Evolutionary conservation across 495 filamentous ascomycete species (phyloP).

Genomic region (Hypomontagnella monticulosa): DNA sequence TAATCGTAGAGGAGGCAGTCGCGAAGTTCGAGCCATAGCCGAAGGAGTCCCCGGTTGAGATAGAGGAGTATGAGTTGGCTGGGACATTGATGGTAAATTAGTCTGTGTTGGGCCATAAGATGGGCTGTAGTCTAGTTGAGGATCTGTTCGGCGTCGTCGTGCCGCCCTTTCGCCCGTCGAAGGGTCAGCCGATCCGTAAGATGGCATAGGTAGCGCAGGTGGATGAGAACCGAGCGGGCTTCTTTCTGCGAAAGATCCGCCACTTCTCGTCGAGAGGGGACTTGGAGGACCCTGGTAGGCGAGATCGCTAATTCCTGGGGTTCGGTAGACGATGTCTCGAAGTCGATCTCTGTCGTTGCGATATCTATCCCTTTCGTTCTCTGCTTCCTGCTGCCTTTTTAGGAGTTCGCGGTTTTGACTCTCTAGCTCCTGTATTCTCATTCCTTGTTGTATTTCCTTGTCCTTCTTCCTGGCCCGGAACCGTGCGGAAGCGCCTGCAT

Average conservation of each 20-base stretch:
- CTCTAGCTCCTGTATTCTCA: slow-evolving; percentile 69
- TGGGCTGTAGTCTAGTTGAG: slow-evolving; percentile 51
- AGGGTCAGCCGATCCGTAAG: slow-evolving; percentile 39
- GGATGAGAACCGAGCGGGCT: slow-evolving; percentile 42
- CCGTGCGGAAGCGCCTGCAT: slow-evolving; percentile 89
- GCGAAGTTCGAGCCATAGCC: slow-evolving; percentile 47
- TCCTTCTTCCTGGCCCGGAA: slow-evolving; percentile 91
- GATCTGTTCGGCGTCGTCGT: slow-evolving; percentile 56
- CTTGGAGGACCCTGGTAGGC: slow-evolving; percentile 60
- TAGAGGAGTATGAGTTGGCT: slow-evolving; percentile 45
- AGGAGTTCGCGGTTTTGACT: slow-evolving; percentile 61
- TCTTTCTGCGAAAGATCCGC: slow-evolving; percentile 47
- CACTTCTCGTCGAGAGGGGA: slow-evolving; percentile 49
- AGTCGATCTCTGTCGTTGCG: slow-evolving; percentile 70
- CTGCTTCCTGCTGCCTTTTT: slow-evolving; percentile 58
- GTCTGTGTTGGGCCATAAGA: slow-evolving; percentile 49
- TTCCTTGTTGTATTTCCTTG: slow-evolving; percentile 79
- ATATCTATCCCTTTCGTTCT: slow-evolving; percentile 58
- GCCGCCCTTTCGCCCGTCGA: slow-evolving; percentile 53
- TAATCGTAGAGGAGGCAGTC: slow-evolving; percentile 56
- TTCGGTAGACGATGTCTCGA: slow-evolving; percentile 67
- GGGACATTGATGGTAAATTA: slow-evolving; percentile 52
- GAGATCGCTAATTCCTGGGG: slow-evolving; percentile 60
- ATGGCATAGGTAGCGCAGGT: slow-evolving; percentile 33
- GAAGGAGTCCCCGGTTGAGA: slow-evolving; percentile 55